Percentiles rank a stretch among this genome's conserved stretches.
Evolutionary conservation across 305 asterid species (phyloP).

Genomic region (Salvia sclarea): DNA sequence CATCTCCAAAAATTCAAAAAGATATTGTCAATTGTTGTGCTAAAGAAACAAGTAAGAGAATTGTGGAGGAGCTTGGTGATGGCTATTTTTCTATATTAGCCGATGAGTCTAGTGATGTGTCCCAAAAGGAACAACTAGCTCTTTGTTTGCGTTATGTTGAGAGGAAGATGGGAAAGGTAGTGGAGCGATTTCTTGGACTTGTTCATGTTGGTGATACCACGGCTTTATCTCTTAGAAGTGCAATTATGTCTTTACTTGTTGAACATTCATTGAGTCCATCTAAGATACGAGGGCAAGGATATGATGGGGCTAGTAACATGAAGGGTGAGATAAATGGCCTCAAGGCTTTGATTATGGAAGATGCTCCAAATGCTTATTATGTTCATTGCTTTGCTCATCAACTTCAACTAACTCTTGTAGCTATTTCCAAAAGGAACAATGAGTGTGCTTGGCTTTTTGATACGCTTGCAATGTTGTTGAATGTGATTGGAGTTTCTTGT

Average conservation of each 20-base stretch:
- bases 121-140: constrained; percentile 3
- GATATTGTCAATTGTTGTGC: too few relatives aligned
- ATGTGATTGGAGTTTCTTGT: background rate
- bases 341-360: too few relatives aligned
- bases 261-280: too few relatives aligned
- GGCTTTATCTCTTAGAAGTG: too few relatives aligned
- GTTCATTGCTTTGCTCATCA: background rate
- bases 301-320: too few relatives aligned
- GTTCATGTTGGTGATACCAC: too few relatives aligned
- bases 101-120: constrained; percentile 4
- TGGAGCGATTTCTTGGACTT: too few relatives aligned
- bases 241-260: too few relatives aligned
- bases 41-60: background rate
- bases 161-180: background rate
- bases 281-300: too few relatives aligned
- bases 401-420: background rate
- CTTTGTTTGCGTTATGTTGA: constrained; percentile 7
- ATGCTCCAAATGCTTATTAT: too few relatives aligned
- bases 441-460: background rate
- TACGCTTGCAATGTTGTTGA: background rate
- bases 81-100: background rate
- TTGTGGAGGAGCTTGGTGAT: background rate
- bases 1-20: too few relatives aligned
- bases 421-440: background rate
- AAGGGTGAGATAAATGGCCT: too few relatives aligned